Base-by-base conservation (phyloP, 2,329 filamentous ascomycete species). In the Aspergillus luchuensis region DNA sequence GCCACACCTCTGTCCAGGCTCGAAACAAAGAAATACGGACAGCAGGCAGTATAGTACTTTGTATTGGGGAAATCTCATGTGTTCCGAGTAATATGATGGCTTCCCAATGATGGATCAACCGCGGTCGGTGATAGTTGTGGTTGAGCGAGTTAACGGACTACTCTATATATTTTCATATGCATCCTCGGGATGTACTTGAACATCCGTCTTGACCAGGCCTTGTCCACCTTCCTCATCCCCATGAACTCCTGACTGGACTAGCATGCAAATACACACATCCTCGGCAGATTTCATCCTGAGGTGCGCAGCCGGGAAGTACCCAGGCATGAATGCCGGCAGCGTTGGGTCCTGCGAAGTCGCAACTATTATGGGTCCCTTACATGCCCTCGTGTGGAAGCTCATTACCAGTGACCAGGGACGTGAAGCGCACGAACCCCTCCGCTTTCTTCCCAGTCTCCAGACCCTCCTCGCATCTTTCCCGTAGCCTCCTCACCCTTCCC, bases 361-460 rank as follows among this genome's bases (percentile, higher is more conserved):
- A 45, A 36, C 33, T 15, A 8, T 23, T n/a, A 13, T 21, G 41
- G 10, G 23, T 11, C 45, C 45, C 25, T 65, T 51, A 63, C 17
- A 43, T 41, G 38, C 52, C 51, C 43, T 62, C 55, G 43, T 52
- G 39, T 21, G 50, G 36, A 13, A 56, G 45, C n/a, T 63, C 43
- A 39, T 63, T 65, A 30, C 64, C 60, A 19, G 69, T 71, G 25
- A 78, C 70, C 60, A 79, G 61, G 30, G 65, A 66, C 57, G 75
- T 62, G 62, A 79, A 78, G 50, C 67, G 72, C 71, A 74, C 69
- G 58, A 78, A 78, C 4, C 70, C 75, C 63, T 77, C 75, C 7
- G 72, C 75, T 36, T 64, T 61, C 48, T 65, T 58, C 11, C 75
- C 72, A 11, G 68, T 71, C 56, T 71, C 72, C 11, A 63, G 54